These are phyloP conservation scores for Lactifluus hygrophoroides DNA, from an alignment of 768 basidiomycete species.

Conservation along the genomic window DNA sequence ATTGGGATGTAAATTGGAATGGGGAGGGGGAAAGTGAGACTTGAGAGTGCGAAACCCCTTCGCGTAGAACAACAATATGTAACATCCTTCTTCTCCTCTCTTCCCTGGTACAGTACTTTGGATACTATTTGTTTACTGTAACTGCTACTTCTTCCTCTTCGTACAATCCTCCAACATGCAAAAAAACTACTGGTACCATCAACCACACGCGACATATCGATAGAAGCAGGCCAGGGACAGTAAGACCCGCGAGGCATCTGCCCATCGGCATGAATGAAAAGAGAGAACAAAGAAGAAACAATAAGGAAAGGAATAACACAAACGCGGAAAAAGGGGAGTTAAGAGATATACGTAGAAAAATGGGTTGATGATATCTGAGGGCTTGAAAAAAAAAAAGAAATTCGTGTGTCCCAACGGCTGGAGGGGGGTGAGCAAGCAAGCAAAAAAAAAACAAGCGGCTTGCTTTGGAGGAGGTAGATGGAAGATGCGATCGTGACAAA, in stretches of 20 bases:
- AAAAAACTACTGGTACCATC: background rate
- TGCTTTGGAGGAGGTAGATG: background rate
- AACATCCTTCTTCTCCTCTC: background rate
- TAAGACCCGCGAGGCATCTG: background rate
- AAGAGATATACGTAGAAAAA: background rate
- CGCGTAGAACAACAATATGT: constrained; percentile 27
- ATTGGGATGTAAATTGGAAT: too few relatives aligned
- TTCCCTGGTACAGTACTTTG: constrained; percentile 2
- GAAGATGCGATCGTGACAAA: constrained; percentile 4
- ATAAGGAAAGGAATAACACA: constrained; percentile 18
- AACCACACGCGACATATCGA: background rate
- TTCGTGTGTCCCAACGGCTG: background rate
- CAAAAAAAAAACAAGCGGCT: too few relatives aligned
- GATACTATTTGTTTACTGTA: constrained; percentile 20
- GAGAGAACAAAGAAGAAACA: background rate
- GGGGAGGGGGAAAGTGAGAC: too few relatives aligned
- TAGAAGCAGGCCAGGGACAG: background rate
- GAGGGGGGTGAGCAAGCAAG: background rate
- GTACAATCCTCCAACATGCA: constrained; percentile 4
- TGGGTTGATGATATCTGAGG: background rate
- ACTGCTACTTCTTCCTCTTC: constrained; percentile 5
- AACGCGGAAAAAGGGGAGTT: background rate
- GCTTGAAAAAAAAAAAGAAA: background rate
- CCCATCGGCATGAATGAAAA: background rate
- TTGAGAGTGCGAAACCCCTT: too few relatives aligned